These are phyloP conservation scores for Byssoonygena ceratinophila DNA, from an alignment of 2,329 filamentous ascomycete genomes.

Conservation along the genomic window DNA sequence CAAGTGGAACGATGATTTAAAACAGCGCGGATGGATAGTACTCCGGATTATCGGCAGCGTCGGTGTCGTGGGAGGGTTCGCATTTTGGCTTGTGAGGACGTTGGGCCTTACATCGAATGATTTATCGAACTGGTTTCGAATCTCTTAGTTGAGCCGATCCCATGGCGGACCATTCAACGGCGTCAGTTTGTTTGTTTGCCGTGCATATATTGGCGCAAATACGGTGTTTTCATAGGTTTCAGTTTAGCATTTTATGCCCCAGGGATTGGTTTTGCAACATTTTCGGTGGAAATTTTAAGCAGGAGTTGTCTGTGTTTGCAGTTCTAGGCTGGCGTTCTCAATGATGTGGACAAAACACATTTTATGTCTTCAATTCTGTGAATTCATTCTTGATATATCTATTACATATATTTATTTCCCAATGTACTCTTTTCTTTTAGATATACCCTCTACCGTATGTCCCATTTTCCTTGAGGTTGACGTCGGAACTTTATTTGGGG, in stretches of 20 bases:
- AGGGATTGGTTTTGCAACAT: too few relatives aligned
- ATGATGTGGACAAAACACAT: too few relatives aligned
- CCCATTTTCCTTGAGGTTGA: too few relatives aligned
- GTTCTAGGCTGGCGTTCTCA: too few relatives aligned
- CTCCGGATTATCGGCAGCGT: slow-evolving; percentile 65
- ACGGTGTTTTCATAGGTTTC: not conserved
- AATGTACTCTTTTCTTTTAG: too few relatives aligned
- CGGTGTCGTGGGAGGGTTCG: slow-evolving; percentile 61
- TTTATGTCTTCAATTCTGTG: too few relatives aligned
- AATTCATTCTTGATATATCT: too few relatives aligned
- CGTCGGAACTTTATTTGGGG: not conserved
- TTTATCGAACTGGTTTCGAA: slow-evolving; percentile 24
- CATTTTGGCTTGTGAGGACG: slow-evolving; percentile 48
- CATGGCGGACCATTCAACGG: not conserved
- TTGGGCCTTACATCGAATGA: slow-evolving; percentile 30
- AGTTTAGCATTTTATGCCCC: not conserved
- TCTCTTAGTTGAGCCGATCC: not conserved
- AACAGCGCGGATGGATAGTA: slow-evolving; percentile 53
- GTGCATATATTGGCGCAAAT: not conserved
- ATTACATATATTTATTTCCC: too few relatives aligned
- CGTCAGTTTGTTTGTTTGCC: not conserved
- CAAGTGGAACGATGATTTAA: slow-evolving; percentile 56
- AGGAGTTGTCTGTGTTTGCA: too few relatives aligned
- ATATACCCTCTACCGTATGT: too few relatives aligned
- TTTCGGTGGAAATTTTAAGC: too few relatives aligned